Conservation (phyloP, 371 early-diverging fungal genomes). For the Mucor lusitanicus region DNA sequence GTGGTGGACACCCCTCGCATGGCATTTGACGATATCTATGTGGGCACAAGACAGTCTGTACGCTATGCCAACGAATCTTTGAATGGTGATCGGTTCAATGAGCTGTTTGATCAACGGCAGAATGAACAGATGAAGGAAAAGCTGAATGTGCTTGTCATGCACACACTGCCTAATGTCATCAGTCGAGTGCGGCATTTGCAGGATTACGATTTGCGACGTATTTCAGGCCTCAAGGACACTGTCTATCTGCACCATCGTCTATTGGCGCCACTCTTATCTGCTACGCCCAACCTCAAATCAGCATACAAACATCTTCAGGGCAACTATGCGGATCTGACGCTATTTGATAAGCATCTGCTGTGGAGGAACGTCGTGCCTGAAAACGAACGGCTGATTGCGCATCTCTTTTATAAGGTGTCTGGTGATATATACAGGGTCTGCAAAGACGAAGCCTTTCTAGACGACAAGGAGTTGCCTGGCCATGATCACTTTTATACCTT, state of each 20-base stretch:
- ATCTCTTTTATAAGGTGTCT: not conserved
- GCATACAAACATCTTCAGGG: conserved; percentile 4
- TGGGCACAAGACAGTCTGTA: not conserved
- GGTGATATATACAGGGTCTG: not conserved
- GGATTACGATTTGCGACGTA: conserved; percentile 11
- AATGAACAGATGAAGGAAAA: not conserved
- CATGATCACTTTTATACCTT: conserved; percentile 19
- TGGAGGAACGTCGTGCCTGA: conserved; percentile 3
- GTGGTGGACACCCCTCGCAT: not conserved
- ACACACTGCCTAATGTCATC: conserved; percentile 6
- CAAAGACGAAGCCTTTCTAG: not conserved
- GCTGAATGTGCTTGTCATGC: not conserved
- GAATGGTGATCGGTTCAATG: not conserved
- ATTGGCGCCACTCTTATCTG: conserved; percentile 4
- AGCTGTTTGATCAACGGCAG: not conserved
- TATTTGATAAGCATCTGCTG: not conserved
- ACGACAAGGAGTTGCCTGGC: not conserved
- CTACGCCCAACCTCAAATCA: conserved; percentile 1
- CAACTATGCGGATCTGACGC: not conserved
- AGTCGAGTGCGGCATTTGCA: not conserved
- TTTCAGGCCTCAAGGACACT: conserved; percentile 1
- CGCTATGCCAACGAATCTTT: not conserved
- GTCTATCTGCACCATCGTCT: conserved; percentile 20
- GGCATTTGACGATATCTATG: conserved; percentile 15
- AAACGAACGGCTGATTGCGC: not conserved